phyloP scores from a whole-genome alignment of 2,329 filamentous ascomycete genomes.

The Alternaria sp. region DNA sequence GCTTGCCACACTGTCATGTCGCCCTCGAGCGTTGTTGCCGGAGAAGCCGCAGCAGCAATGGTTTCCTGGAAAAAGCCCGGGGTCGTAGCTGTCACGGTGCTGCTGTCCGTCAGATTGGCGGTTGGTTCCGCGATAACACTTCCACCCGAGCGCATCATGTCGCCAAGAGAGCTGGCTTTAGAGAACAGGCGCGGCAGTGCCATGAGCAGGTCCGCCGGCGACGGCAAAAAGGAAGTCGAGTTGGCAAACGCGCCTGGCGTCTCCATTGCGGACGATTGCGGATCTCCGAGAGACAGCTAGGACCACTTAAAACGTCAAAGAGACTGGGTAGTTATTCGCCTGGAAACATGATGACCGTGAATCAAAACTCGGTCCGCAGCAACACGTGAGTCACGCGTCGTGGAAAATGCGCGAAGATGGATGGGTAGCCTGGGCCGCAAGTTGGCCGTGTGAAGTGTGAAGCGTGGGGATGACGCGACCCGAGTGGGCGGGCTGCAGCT shows the following conservation, averaged over 20 bases:
- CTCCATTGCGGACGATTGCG: conserved; percentile 34
- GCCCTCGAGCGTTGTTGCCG: conserved; percentile 38
- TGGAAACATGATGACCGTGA: conserved; percentile 12
- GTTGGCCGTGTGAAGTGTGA: conserved; percentile 15
- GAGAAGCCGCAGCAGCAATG: conserved; percentile 54
- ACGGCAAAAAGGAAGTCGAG: conserved; percentile 59
- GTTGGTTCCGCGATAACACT: conserved; percentile 68
- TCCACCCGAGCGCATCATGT: conserved; percentile 65
- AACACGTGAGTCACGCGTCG: not conserved
- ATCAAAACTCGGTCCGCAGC: conserved; percentile 1
- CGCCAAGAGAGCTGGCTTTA: conserved; percentile 70
- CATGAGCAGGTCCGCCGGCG: conserved; percentile 72
- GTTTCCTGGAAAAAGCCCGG: conserved; percentile 55
- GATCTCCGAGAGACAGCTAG: conserved; percentile 20
- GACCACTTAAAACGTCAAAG: not conserved
- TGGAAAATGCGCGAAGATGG: not conserved
- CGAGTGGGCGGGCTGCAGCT: conserved; percentile 5
- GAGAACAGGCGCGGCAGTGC: conserved; percentile 75
- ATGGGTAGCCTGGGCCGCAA: conserved; percentile 12
- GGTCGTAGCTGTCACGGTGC: conserved; percentile 48
- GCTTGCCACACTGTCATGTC: conserved; percentile 59
- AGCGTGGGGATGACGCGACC: conserved; percentile 21
- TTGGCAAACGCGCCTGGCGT: conserved; percentile 40
- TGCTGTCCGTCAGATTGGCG: conserved; percentile 55
- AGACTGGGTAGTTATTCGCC: conserved; percentile 2